phyloP scores from a whole-genome alignment of 129 eudicot species.

The Centrapalus pauciflorus region DNA sequence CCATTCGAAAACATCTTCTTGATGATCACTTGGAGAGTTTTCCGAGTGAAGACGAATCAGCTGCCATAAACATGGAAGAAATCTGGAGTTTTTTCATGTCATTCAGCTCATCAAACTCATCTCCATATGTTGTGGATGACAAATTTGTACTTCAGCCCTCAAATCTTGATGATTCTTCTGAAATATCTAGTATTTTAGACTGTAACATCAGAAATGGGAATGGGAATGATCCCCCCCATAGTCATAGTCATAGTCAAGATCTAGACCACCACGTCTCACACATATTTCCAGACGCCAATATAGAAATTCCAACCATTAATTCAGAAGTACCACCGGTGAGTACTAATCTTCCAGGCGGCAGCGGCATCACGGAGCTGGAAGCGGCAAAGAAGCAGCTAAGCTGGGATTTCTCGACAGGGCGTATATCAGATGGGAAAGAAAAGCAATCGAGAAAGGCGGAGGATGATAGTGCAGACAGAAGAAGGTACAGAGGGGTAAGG shows the following conservation, averaged over 20 bases:
- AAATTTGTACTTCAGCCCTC: neutral
- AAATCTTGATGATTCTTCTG: neutral
- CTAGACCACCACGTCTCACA: neutral
- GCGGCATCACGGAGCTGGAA: neutral
- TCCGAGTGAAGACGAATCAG: neutral
- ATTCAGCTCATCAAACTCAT: neutral
- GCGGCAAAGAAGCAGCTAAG: neutral
- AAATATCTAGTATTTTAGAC: neutral
- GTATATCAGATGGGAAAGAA: too few relatives aligned
- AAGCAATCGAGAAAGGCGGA: too few relatives aligned
- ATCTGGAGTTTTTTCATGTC: neutral
- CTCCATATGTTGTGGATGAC: neutral
- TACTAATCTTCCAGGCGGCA: neutral
- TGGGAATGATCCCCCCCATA: too few relatives aligned
- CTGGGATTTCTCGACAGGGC: slow-evolving; percentile 5
- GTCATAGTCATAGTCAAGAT: too few relatives aligned
- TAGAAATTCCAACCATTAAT: neutral
- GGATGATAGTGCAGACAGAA: too few relatives aligned
- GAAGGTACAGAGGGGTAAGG: slow-evolving; percentile 31
- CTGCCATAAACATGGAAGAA: neutral
- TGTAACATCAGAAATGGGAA: too few relatives aligned
- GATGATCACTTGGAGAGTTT: slow-evolving; percentile 2
- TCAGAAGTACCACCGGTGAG: too few relatives aligned
- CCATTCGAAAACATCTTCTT: slow-evolving; percentile 20
- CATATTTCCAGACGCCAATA: neutral